Evolutionary conservation across 352 stramenopile genomes (phyloP).

Genomic region (Pythium insidiosum): DNA sequence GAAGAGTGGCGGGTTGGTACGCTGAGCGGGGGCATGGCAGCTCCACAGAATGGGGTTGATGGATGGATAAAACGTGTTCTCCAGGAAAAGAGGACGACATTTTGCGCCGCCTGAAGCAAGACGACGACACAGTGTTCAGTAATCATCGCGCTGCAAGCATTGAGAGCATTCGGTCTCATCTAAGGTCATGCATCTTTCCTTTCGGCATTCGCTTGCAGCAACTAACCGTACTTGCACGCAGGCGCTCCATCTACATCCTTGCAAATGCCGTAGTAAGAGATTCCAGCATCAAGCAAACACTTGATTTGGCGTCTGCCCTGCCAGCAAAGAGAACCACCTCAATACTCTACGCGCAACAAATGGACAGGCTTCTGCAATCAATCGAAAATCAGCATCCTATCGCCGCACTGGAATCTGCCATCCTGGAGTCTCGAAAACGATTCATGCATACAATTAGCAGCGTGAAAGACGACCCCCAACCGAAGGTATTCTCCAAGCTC

Average conservation of each 20-base stretch:
- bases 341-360: conserved; percentile 33
- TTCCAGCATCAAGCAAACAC: background rate
- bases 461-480: background rate
- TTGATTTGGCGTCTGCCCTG: background rate
- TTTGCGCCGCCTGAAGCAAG: conserved; percentile 5
- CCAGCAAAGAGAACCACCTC: conserved; percentile 19
- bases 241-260: background rate
- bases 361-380: conserved; percentile 22
- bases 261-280: background rate
- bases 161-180: background rate
- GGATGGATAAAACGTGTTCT: no score
- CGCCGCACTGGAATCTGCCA: conserved; percentile 15
- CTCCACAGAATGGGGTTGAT: background rate
- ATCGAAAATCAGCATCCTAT: conserved; percentile 21
- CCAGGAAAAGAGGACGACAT: conserved; percentile 20
- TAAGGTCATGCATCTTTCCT: background rate
- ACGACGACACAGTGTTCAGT: background rate
- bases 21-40: background rate
- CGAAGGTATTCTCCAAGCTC: background rate
- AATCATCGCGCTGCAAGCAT: background rate
- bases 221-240: background rate
- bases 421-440: conserved; percentile 17
- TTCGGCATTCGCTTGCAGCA: no score
- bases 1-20: conserved; percentile 34
- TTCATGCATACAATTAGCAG: background rate